Evolutionary conservation across 805 yeast genomes (phyloP).

Genomic region (Yamadazyma paraphyllophila): DNA sequence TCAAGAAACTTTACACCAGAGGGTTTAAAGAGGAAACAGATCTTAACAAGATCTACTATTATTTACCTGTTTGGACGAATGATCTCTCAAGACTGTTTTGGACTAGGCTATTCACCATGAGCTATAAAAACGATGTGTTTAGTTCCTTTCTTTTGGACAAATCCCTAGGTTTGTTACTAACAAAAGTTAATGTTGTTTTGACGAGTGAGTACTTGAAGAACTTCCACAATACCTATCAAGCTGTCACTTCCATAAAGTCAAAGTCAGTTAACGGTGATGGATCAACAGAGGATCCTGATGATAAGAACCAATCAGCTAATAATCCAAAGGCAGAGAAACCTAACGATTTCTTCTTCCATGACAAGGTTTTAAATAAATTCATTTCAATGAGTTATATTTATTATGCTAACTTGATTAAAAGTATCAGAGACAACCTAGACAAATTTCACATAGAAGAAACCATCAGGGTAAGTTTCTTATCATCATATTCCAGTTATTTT

Average conservation of each 20-base stretch:
- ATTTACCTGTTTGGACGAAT: conserved; percentile 10
- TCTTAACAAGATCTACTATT: conserved; percentile 6
- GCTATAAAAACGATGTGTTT: conserved; percentile 12
- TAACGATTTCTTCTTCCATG: conserved; percentile 23
- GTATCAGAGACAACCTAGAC: conserved; percentile 31
- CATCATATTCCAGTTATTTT: conserved; percentile 35
- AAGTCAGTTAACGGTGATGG: neutral
- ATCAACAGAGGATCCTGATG: too few relatives aligned
- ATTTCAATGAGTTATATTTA: conserved; percentile 30
- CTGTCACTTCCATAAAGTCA: conserved; percentile 5
- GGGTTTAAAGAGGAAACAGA: neutral
- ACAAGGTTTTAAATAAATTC: conserved; percentile 27
- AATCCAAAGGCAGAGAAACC: neutral
- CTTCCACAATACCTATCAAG: conserved; percentile 16
- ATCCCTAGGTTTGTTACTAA: conserved; percentile 26
- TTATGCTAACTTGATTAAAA: conserved; percentile 35
- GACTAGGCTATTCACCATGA: conserved; percentile 28
- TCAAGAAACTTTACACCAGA: conserved; percentile 13
- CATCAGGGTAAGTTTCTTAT: conserved; percentile 31
- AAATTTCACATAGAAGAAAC: conserved; percentile 34
- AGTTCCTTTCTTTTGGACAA: conserved; percentile 38
- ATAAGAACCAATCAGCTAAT: neutral
- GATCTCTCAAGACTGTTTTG: conserved; percentile 20
- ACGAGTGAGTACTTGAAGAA: conserved; percentile 15
- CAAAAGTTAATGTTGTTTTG: conserved; percentile 13